Conservation (phyloP, 2,329 filamentous ascomycete genomes). For the Colletotrichum viniferum region DNA sequence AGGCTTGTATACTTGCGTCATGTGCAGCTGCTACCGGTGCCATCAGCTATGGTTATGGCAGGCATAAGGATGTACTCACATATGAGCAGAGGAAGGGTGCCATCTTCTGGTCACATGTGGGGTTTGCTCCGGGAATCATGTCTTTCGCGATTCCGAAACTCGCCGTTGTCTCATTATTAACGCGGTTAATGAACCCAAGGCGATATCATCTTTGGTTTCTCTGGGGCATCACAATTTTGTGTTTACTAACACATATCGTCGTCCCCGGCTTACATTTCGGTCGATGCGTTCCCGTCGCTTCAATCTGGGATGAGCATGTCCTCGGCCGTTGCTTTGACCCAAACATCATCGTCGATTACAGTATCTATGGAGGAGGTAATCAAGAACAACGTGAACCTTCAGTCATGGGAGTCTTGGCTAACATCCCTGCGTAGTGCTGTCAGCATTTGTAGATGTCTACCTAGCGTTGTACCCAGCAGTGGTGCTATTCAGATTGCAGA, state of each 20-base stretch:
- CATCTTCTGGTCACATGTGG: constrained; percentile 38
- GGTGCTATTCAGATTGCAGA: constrained; percentile 38
- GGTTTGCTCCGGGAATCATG: constrained; percentile 40
- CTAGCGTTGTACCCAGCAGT: constrained; percentile 44
- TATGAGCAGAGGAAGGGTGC: constrained; percentile 30
- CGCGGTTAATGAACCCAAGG: constrained; percentile 40
- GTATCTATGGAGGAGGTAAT: neutral
- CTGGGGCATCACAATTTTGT: constrained; percentile 37
- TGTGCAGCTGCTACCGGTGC: constrained; percentile 36
- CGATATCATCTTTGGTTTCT: constrained; percentile 35
- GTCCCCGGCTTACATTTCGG: constrained; percentile 39
- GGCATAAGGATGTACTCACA: constrained; percentile 36
- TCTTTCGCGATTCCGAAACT: constrained; percentile 46
- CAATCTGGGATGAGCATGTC: constrained; percentile 42
- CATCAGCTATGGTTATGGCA: constrained; percentile 41
- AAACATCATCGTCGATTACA: constrained; percentile 40
- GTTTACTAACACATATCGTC: constrained; percentile 37
- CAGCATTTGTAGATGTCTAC: constrained; percentile 42
- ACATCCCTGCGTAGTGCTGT: constrained; percentile 28
- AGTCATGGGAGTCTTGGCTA: neutral
- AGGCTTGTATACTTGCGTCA: constrained; percentile 23
- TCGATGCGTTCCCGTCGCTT: constrained; percentile 41
- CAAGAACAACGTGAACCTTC: accelerated
- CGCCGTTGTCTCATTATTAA: constrained; percentile 42
- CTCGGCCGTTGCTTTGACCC: constrained; percentile 37